These are phyloP conservation scores for Penicillium vulpinum DNA, from an alignment of 2,329 filamentous ascomycete genomes.

Conservation along the genomic window DNA sequence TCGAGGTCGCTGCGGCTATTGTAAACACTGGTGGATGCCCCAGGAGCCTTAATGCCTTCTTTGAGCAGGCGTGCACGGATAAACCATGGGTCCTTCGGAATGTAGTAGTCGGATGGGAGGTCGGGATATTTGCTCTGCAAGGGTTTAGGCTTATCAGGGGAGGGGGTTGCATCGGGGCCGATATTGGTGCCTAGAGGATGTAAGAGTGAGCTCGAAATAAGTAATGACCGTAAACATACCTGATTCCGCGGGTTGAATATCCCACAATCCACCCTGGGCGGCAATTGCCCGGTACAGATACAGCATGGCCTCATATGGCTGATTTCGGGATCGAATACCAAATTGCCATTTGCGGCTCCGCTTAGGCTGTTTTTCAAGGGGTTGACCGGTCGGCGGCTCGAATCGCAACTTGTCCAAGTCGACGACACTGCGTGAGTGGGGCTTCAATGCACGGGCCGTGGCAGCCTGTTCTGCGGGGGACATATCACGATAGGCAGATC, in stretches of 20 bases:
- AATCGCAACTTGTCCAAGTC: conserved; percentile 64
- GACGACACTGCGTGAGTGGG: conserved; percentile 72
- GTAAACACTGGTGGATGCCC: conserved; percentile 39
- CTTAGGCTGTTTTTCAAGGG: conserved; percentile 53
- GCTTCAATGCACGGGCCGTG: conserved; percentile 76
- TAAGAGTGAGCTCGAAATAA: background rate
- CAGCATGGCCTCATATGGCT: conserved; percentile 88
- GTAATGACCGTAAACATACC: conserved; percentile 25
- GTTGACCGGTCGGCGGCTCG: conserved; percentile 56
- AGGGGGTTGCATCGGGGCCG: conserved; percentile 38
- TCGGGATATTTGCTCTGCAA: conserved; percentile 48
- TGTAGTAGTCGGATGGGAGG: conserved; percentile 64
- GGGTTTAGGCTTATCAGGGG: conserved; percentile 38
- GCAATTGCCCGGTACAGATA: conserved; percentile 91
- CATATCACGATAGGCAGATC: conserved; percentile 27
- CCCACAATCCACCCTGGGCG: conserved; percentile 87
- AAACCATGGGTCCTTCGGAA: conserved; percentile 94
- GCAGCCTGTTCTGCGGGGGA: conserved; percentile 74
- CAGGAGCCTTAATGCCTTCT: conserved; percentile 66
- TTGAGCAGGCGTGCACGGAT: conserved; percentile 88
- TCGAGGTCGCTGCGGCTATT: conserved; percentile 46
- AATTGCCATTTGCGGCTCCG: conserved; percentile 91
- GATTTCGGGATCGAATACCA: conserved; percentile 90
- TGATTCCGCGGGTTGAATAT: conserved; percentile 53
- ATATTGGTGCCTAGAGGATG: conserved; percentile 32